These are phyloP conservation scores for Cystobasidium tubakii DNA, from an alignment of 768 basidiomycete genomes.

Conservation along the genomic window DNA sequence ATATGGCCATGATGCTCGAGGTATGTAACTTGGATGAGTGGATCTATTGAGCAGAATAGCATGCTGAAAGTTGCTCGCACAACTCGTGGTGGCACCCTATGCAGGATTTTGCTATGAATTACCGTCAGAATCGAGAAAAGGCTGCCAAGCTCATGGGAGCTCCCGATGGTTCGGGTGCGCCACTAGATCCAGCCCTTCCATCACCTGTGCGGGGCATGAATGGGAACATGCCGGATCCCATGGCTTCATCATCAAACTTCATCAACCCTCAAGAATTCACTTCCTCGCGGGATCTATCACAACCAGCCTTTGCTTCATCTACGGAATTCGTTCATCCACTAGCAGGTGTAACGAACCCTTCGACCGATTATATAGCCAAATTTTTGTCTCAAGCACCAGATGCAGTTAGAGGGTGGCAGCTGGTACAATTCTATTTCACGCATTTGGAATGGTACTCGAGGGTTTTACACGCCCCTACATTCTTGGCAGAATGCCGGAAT, in stretches of 20 bases:
- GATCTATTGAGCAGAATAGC: too few species aligned
- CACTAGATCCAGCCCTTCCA: conserved; percentile 1
- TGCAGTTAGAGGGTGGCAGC: conserved; percentile 23
- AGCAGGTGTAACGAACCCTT: conserved; percentile 1
- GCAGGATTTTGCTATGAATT: conserved; percentile 36
- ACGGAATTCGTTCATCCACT: conserved; percentile 8
- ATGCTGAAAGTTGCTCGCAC: too few species aligned
- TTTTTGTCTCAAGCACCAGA: conserved; percentile 26
- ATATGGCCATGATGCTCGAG: conserved; percentile 38
- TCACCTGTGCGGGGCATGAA: background rate
- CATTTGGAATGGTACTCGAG: conserved; percentile 35
- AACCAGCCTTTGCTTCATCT: background rate
- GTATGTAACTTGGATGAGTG: background rate
- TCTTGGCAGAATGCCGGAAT: conserved; percentile 25
- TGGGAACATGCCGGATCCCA: background rate
- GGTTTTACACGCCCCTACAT: conserved; percentile 31
- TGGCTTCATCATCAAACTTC: background rate
- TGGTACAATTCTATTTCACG: conserved; percentile 33
- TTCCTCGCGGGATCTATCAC: background rate
- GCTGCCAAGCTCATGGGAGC: conserved; percentile 10
- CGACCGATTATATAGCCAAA: conserved; percentile 20
- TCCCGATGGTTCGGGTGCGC: background rate
- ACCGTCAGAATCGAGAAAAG: background rate
- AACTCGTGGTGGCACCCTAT: too few species aligned
- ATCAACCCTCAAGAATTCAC: background rate